Percentiles rank a stretch among this genome's conserved stretches.
phyloP scores from a whole-genome alignment of 2,329 filamentous ascomycete species.

The Metarhizium sp. region DNA sequence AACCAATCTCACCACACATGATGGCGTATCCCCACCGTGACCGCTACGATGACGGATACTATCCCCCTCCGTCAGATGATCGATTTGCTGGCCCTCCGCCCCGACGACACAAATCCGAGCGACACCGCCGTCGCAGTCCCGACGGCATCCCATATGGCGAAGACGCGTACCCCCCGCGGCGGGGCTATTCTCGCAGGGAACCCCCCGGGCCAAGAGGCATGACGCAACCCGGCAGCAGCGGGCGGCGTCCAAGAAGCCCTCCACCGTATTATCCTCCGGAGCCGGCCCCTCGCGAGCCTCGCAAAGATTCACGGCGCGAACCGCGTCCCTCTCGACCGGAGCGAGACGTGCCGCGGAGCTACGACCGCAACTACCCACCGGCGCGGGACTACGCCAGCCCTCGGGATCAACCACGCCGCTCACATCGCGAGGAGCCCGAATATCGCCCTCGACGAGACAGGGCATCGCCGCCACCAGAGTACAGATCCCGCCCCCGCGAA shows the following conservation, averaged over 20 bases:
- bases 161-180: conserved; percentile 7
- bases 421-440: conserved; percentile 8
- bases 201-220: conserved; percentile 1
- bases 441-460: conserved; percentile 12
- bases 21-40: conserved; percentile 14
- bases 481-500: conserved; percentile 9
- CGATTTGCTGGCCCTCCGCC: conserved; percentile 6
- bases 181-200: conserved; percentile 6
- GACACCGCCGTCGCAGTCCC: conserved; percentile 10
- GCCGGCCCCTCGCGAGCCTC: conserved; percentile 3
- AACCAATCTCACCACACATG: neutral
- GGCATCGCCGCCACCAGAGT: conserved; percentile 9
- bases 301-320: neutral
- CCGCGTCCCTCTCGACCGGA: neutral
- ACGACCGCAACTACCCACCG: conserved; percentile 1
- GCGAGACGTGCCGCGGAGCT: neutral
- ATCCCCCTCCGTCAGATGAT: conserved; percentile 4
- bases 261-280: conserved; percentile 5
- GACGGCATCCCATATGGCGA: conserved; percentile 5
- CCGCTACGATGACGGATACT: conserved; percentile 17
- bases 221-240: neutral
- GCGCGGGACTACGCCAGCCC: neutral
- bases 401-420: conserved; percentile 1
- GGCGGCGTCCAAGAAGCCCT: conserved; percentile 9
- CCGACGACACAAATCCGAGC: conserved; percentile 15